phyloP scores from a whole-genome alignment of 2,329 filamentous ascomycete species.

The Orbilia quercus region DNA sequence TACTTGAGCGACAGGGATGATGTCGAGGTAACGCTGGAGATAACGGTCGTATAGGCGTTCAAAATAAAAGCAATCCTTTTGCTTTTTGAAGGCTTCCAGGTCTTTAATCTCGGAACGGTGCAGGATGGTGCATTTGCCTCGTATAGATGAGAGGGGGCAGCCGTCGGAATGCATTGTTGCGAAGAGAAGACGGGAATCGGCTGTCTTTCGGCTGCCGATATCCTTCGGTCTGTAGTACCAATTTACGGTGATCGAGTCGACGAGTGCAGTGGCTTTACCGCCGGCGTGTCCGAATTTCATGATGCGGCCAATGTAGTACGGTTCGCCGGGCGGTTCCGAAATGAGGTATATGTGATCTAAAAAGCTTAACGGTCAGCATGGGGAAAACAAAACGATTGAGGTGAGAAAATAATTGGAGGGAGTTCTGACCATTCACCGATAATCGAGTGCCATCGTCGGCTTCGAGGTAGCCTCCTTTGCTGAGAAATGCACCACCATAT shows the following conservation, averaged over 20 bases:
- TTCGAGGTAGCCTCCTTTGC: constrained; percentile 78
- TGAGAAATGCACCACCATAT: constrained; percentile 71
- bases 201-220: constrained; percentile 83
- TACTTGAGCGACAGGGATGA: constrained; percentile 89
- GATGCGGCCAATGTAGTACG: constrained; percentile 95
- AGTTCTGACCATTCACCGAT: constrained; percentile 80
- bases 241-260: constrained; percentile 91
- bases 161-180: constrained; percentile 99
- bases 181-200: constrained; percentile 90
- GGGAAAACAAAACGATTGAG: constrained; percentile 30
- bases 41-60: constrained; percentile 98
- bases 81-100: constrained; percentile 84
- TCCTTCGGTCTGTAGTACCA: constrained; percentile 99
- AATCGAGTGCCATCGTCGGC: constrained; percentile 91
- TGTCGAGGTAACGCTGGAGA: constrained; percentile 97
- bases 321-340: constrained; percentile 96
- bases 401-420: too few species aligned
- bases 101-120: constrained; percentile 87
- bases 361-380: constrained; percentile 12
- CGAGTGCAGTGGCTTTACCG: constrained; percentile 76
- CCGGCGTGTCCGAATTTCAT: constrained; percentile 95
- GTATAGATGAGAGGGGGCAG: constrained; percentile 88
- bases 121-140: constrained; percentile 90
- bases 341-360: constrained; percentile 91
- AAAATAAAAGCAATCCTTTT: constrained; percentile 91